Base-by-base conservation (phyloP, 2,329 filamentous ascomycete genomes). In the Myriosclerotinia scirpicola region DNA sequence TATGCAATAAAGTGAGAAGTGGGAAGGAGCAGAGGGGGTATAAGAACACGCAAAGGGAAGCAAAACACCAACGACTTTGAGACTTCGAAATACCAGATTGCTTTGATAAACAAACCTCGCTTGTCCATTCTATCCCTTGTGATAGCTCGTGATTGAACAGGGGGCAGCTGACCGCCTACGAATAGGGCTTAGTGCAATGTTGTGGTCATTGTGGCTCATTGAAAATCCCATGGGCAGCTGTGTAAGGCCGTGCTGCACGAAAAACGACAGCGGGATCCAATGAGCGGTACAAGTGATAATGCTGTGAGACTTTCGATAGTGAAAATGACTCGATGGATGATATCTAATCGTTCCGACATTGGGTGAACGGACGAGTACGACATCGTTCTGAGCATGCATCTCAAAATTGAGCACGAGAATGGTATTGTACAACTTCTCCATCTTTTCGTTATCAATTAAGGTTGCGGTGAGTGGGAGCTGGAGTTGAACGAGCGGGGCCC, bases 141-240 rank as follows among this genome's bases (percentile, higher is more conserved):
- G 59, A 62, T 62, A 14, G 48, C 44, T 62, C 15, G 34, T 50
- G 42, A 40, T 36, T 12, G 58, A 61, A 61, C 44, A 38, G 34
- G 46, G 53, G 46, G 34, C 15, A 40, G 34, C 59, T 63, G 60
- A 63, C 60, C 60, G 60, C 60, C 26, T 54, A 42, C 22, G 7
- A 42, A 63, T 54, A 17, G 1, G 48, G 60, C 8, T n/a, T 63
- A 54, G 60, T 63, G 34, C 4, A 30, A 42, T 54, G 30, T 38
- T 38, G 15, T 20, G 17, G 17, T n/a, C 20, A 60, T 50, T 48
- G 42, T 60, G 56, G 56, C 56, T 48, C 36, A n/a, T 60, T 60
- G 6, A 15, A 46, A 48, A 60, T 60, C 44, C 58, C 44, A 60
- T 50, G 44, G 30, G 58, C 11, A 50, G 58, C 12, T 48, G 42